phyloP scores from a whole-genome alignment of 257 asterid species.

The Primulina eburnea region DNA sequence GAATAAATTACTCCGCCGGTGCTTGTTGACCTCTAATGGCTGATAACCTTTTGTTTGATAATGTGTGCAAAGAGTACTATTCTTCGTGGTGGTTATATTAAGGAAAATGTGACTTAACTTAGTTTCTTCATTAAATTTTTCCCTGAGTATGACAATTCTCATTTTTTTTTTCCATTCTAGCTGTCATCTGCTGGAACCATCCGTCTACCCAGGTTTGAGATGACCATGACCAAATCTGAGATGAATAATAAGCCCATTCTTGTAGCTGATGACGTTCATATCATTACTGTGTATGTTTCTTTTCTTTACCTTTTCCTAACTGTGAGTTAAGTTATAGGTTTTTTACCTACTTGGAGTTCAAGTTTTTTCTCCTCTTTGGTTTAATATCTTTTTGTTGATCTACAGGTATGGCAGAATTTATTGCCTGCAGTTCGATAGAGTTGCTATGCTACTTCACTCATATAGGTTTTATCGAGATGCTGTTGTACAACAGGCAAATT shows the following conservation, averaged over 20 bases:
- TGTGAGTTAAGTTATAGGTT: background rate
- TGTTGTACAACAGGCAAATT: constrained; percentile 76
- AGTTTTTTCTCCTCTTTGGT: constrained; percentile 21
- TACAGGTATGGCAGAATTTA: constrained; percentile 95
- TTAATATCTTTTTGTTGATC: constrained; percentile 30
- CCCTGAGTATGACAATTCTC: constrained; percentile 24
- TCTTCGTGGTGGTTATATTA: background rate
- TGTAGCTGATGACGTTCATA: constrained; percentile 83
- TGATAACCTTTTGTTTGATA: background rate
- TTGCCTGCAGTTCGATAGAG: constrained; percentile 91
- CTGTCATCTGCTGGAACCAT: constrained; percentile 84
- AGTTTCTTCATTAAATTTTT: constrained; percentile 6
- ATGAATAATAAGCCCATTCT: constrained; percentile 70
- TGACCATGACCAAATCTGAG: constrained; percentile 82
- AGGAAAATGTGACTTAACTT: constrained; percentile 1
- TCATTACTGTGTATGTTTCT: constrained; percentile 70
- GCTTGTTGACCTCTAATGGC: constrained; percentile 9
- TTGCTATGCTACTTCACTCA: constrained; percentile 74
- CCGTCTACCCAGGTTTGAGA: constrained; percentile 87
- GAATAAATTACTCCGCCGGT: background rate
- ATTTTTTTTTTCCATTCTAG: constrained; percentile 41
- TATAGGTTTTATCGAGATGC: constrained; percentile 96
- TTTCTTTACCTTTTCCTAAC: background rate
- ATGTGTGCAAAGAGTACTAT: background rate
- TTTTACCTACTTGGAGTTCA: constrained; percentile 14